Conservation (phyloP, 345 rosid species). For the Melaleuca quinquenervia region DNA sequence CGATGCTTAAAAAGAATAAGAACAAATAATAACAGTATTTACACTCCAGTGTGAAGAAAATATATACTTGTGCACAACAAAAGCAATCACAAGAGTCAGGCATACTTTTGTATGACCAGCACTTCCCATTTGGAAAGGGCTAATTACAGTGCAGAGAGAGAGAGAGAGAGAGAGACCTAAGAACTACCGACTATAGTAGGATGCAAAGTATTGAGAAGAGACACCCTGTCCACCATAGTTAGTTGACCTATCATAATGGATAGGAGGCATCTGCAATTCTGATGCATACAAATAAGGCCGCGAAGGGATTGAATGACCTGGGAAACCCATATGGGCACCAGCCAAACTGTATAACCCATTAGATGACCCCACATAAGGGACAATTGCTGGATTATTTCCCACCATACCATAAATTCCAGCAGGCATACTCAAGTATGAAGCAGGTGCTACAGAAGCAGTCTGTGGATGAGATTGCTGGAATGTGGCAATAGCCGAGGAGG, state of each 20-base stretch:
- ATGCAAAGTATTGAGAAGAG: conserved; percentile 34
- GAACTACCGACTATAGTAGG: conserved; percentile 41
- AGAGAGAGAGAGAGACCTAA: neutral
- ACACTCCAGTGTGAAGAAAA: neutral
- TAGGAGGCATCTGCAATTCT: conserved; percentile 14
- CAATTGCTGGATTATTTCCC: conserved; percentile 13
- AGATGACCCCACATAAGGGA: conserved; percentile 30
- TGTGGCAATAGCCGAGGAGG: conserved; percentile 9
- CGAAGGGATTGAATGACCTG: conserved; percentile 21
- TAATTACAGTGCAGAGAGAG: neutral
- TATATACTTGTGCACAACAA: neutral
- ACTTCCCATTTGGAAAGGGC: neutral
- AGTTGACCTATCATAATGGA: conserved; percentile 29
- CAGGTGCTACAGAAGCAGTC: conserved; percentile 13
- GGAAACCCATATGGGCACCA: conserved; percentile 16
- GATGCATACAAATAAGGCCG: conserved; percentile 14
- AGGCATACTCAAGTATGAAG: conserved; percentile 9
- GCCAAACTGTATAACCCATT: conserved; percentile 23
- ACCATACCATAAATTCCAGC: conserved; percentile 25
- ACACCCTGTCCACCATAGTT: conserved; percentile 30
- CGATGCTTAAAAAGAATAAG: neutral
- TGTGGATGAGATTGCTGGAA: conserved; percentile 29
- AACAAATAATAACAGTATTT: neutral
- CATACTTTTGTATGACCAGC: neutral
- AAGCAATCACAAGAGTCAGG: neutral